Evolutionary conservation across 2,329 filamentous ascomycete genomes (phyloP).

Genomic region (Trichoderma koningii): DNA sequence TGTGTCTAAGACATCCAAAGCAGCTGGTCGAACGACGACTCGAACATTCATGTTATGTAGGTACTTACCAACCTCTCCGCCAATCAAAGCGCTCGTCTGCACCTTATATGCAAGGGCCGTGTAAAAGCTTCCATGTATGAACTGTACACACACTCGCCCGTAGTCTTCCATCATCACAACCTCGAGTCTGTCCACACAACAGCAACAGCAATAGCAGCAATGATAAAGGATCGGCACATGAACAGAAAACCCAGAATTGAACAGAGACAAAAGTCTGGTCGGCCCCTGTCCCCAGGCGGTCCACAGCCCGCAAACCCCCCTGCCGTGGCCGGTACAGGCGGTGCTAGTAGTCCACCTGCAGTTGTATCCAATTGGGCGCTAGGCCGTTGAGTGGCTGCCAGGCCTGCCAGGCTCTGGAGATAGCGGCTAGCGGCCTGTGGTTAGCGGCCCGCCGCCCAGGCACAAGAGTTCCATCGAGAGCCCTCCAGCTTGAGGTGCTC

Average conservation of each 20-base stretch:
- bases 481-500: not conserved
- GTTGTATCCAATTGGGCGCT: not conserved
- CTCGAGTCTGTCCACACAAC: too few relatives aligned
- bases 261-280: slow-evolving; percentile 13
- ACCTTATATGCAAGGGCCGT: too few relatives aligned
- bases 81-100: too few relatives aligned
- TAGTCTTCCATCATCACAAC: too few relatives aligned
- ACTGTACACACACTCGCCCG: too few relatives aligned
- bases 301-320: slow-evolving; percentile 2
- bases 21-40: not conserved
- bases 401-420: too few relatives aligned
- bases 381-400: not conserved
- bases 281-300: slow-evolving; percentile 7
- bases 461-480: not conserved
- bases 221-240: not conserved
- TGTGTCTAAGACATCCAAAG: slow-evolving; percentile 4
- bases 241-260: too few relatives aligned
- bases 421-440: not conserved
- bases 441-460: slow-evolving; percentile 1
- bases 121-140: too few relatives aligned
- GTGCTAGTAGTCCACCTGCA: not conserved
- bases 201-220: not conserved
- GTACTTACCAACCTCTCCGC: too few relatives aligned
- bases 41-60: too few relatives aligned
- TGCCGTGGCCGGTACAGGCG: slow-evolving; percentile 11